A percentile compares a stretch with the other conserved stretches of the same genome.
Conservation (phyloP, 371 early-diverging fungal species). For the Apophysomyces sp. region DNA sequence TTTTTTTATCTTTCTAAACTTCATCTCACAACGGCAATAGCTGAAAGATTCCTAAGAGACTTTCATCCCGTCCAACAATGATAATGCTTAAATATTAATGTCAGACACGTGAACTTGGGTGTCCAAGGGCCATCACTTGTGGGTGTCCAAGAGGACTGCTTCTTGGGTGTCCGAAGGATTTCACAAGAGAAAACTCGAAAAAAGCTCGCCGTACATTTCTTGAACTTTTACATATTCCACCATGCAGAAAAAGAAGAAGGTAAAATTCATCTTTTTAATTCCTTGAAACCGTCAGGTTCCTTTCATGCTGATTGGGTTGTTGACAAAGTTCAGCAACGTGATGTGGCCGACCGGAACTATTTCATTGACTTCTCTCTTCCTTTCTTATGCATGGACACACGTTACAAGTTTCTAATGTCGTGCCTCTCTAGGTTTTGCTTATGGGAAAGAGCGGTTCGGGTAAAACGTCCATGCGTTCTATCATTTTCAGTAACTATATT, state of each 20-base stretch:
- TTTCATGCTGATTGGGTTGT: not conserved
- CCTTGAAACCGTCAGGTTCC: not conserved
- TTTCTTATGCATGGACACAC: not conserved
- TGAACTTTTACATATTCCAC: too few species aligned
- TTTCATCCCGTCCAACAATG: too few species aligned
- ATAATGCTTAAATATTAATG: too few species aligned
- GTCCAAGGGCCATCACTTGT: too few species aligned
- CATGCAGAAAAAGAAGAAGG: slow-evolving; percentile 1
- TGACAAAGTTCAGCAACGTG: not conserved
- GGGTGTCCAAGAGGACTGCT: too few species aligned
- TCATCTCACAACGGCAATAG: too few species aligned
- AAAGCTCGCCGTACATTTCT: not conserved
- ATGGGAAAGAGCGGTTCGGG: slow-evolving; percentile 98
- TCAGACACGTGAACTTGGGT: too few species aligned
- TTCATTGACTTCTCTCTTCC: not conserved
- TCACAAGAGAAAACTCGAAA: not conserved
- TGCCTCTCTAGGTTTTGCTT: slow-evolving; percentile 76
- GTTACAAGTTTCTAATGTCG: not conserved
- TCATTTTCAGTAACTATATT: slow-evolving; percentile 96
- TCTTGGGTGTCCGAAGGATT: not conserved
- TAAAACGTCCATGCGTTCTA: slow-evolving; percentile 98
- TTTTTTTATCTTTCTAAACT: too few species aligned
- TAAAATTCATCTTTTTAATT: not conserved
- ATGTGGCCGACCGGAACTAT: not conserved
- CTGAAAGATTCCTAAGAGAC: too few species aligned